phyloP scores from a whole-genome alignment of 1,284 basidiomycete species.

The Ustilago sp. region DNA sequence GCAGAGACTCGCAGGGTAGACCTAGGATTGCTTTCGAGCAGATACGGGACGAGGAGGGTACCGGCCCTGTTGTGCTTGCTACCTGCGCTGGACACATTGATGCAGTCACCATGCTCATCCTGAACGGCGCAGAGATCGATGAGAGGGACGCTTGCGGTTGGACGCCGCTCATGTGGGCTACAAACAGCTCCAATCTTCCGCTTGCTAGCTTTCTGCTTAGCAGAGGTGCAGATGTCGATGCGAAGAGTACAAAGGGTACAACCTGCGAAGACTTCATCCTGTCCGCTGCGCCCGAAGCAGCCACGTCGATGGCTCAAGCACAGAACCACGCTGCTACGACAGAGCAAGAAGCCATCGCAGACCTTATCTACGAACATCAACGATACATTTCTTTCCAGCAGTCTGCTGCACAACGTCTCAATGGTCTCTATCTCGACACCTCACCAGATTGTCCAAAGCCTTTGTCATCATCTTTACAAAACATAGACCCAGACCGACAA shows the following conservation, averaged over 20 bases:
- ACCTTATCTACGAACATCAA: constrained; percentile 62
- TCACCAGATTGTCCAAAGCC: constrained; percentile 22
- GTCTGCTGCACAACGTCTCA: constrained; percentile 42
- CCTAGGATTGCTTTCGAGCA: constrained; percentile 23
- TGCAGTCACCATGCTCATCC: constrained; percentile 55
- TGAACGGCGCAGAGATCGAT: constrained; percentile 56
- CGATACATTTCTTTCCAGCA: constrained; percentile 40
- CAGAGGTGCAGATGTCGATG: constrained; percentile 74
- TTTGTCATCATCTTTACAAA: not conserved
- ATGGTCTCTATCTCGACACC: constrained; percentile 33
- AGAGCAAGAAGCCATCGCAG: constrained; percentile 57
- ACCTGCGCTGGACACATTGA: constrained; percentile 61
- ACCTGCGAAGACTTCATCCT: constrained; percentile 64
- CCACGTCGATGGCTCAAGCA: constrained; percentile 5
- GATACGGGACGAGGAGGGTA: constrained; percentile 54
- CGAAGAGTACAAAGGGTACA: constrained; percentile 54
- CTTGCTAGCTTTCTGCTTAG: constrained; percentile 91
- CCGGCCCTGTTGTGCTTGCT: constrained; percentile 61
- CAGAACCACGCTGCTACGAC: constrained; percentile 12
- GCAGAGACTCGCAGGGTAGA: constrained; percentile 20
- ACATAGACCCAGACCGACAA: constrained; percentile 8
- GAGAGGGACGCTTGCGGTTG: constrained; percentile 75
- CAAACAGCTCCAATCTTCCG: constrained; percentile 86
- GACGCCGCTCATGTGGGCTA: constrained; percentile 95
- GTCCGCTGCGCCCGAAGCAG: constrained; percentile 49